Percentiles rank a stretch among this genome's conserved stretches.
Conservation (phyloP, 371 early-diverging fungal species). For the Mortierella sp. region DNA sequence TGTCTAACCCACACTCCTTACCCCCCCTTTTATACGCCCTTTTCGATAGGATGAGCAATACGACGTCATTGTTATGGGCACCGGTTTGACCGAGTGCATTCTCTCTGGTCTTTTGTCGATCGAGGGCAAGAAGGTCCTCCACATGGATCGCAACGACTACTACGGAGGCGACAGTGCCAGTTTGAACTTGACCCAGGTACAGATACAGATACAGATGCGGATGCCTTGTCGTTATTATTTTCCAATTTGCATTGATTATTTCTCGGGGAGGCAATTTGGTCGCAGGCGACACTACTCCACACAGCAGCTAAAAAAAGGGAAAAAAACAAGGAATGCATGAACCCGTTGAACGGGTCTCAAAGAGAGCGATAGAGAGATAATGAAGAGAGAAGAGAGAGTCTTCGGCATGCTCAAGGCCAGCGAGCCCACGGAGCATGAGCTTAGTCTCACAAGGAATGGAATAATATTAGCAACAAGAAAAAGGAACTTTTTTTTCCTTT, state of each 20-base stretch:
- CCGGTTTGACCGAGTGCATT: constrained; percentile 99
- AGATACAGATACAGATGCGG: no score
- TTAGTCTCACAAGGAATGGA: constrained; percentile 4
- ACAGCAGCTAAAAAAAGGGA: background rate
- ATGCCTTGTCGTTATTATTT: background rate
- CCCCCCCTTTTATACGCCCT: background rate
- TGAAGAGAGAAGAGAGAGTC: background rate
- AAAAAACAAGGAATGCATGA: background rate
- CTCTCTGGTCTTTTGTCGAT: constrained; percentile 98
- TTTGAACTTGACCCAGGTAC: constrained; percentile 93
- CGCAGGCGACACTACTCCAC: background rate
- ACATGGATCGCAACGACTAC: constrained; percentile 98
- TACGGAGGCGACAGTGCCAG: constrained; percentile 98
- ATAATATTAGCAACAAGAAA: constrained; percentile 8
- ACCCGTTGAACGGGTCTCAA: background rate
- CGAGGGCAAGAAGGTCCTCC: constrained; percentile 98
- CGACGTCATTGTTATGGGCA: constrained; percentile 98
- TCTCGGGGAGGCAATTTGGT: background rate
- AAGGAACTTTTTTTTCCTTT: background rate
- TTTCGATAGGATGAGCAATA: constrained; percentile 85
- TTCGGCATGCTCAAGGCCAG: constrained; percentile 10
- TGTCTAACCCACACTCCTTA: background rate
- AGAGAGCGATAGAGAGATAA: background rate
- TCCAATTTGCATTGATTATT: background rate
- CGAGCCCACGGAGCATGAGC: constrained; percentile 10